These are phyloP conservation scores for Fusarium heterosporum DNA, from an alignment of 2,329 filamentous ascomycete species.

Conservation along the genomic window DNA sequence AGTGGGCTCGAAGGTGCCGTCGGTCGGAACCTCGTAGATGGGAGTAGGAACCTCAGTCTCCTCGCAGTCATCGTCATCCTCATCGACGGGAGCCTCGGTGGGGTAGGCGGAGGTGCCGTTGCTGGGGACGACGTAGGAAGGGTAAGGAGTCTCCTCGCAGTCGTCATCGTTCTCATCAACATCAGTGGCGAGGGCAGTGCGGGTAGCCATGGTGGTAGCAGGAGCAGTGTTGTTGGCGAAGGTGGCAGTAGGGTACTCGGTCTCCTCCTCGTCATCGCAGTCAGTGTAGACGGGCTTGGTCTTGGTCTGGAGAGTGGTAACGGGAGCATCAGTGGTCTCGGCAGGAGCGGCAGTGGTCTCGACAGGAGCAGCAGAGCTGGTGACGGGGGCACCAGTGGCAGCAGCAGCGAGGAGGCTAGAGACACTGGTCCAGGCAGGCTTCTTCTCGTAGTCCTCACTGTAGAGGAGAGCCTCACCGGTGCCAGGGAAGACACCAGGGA, in stretches of 20 bases:
- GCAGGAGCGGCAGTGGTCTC: constrained; percentile 16
- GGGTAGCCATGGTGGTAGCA: constrained; percentile 32
- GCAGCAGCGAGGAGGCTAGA: constrained; percentile 51
- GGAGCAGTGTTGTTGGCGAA: constrained; percentile 29
- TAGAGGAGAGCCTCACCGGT: constrained; percentile 56
- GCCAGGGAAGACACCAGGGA: constrained; percentile 55
- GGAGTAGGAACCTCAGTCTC: constrained; percentile 11
- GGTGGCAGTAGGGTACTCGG: constrained; percentile 17
- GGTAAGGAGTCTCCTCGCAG: constrained; percentile 28
- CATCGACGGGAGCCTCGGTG: not conserved
- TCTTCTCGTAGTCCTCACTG: constrained; percentile 53
- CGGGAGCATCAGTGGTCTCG: constrained; percentile 21
- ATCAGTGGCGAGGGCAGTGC: constrained; percentile 33
- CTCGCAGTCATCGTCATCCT: constrained; percentile 17
- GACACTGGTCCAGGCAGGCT: constrained; percentile 56
- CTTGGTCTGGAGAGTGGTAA: constrained; percentile 17
- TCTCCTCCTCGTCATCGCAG: constrained; percentile 11
- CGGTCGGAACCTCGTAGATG: constrained; percentile 7
- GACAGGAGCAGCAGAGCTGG: constrained; percentile 9
- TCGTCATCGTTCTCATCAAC: constrained; percentile 31
- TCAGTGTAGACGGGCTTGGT: constrained; percentile 23
- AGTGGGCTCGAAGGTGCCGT: constrained; percentile 10
- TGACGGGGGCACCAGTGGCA: constrained; percentile 18
- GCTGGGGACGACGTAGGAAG: constrained; percentile 29
- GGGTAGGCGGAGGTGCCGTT: constrained; percentile 31